A percentile compares a stretch with the other conserved stretches of the same genome.
phyloP scores from a whole-genome alignment of 768 basidiomycete genomes.

The Mycena amicta region DNA sequence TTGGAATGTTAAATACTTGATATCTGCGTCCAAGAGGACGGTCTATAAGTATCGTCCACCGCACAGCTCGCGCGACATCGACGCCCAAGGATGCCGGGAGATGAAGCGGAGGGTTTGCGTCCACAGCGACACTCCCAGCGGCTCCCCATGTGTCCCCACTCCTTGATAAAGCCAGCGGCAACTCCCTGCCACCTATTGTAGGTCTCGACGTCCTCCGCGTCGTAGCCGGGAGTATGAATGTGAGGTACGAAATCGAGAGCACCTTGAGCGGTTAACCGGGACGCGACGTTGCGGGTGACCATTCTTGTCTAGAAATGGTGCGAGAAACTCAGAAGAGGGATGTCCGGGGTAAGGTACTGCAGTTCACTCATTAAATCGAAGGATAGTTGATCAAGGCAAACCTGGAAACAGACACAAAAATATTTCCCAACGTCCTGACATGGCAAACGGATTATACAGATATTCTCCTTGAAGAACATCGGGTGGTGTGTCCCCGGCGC shows the following conservation, averaged over 20 bases:
- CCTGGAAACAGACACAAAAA: not conserved
- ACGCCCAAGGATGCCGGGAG: not conserved
- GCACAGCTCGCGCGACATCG: not conserved
- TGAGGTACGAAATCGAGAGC: not conserved
- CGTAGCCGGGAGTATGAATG: not conserved
- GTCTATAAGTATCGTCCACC: not conserved
- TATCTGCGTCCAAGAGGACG: too few relatives aligned
- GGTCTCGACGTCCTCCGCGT: not conserved
- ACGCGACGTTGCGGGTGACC: not conserved
- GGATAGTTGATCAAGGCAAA: not conserved
- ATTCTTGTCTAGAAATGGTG: not conserved
- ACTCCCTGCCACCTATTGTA: not conserved
- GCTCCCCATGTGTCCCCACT: not conserved
- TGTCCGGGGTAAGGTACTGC: not conserved
- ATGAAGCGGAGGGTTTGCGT: not conserved
- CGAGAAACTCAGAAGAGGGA: not conserved
- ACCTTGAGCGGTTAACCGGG: not conserved
- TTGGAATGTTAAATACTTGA: too few relatives aligned
- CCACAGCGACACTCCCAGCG: not conserved
- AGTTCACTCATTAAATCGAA: not conserved
- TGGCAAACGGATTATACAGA: slow-evolving; percentile 30
- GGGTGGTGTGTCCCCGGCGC: not conserved
- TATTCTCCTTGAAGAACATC: slow-evolving; percentile 27
- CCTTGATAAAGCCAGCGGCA: not conserved
- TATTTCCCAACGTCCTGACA: slow-evolving; percentile 28